Conservation (phyloP, 306 rosid genomes). For the Luffa acutangula region DNA sequence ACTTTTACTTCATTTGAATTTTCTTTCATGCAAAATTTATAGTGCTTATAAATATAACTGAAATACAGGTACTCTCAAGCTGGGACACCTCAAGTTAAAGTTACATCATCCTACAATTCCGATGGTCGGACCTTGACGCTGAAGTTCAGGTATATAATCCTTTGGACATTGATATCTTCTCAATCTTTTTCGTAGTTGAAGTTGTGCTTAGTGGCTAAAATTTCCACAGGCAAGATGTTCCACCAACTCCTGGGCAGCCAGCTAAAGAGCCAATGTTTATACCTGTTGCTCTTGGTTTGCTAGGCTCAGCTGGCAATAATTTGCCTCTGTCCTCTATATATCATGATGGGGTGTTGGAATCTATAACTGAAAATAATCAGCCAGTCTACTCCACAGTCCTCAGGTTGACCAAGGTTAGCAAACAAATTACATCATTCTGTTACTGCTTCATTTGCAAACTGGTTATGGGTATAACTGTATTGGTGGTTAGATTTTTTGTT, state of each 20-base stretch:
- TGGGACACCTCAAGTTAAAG: slow-evolving; percentile 82
- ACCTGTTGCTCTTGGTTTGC: slow-evolving; percentile 81
- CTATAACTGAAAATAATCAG: slow-evolving; percentile 40
- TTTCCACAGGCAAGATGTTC: slow-evolving; percentile 68
- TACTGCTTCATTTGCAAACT: neutral
- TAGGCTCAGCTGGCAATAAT: slow-evolving; percentile 66
- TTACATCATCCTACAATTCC: slow-evolving; percentile 61
- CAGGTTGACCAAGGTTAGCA: slow-evolving; percentile 71
- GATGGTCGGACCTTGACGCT: slow-evolving; percentile 63
- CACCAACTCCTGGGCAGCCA: slow-evolving; percentile 88
- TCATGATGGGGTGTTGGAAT: slow-evolving; percentile 58
- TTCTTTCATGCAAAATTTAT: slow-evolving; percentile 2
- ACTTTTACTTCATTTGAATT: slow-evolving; percentile 8
- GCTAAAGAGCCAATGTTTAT: slow-evolving; percentile 86
- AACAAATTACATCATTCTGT: neutral
- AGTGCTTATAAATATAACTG: slow-evolving; percentile 10
- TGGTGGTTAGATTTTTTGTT: neutral
- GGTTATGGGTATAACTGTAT: neutral
- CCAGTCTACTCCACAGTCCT: slow-evolving; percentile 68
- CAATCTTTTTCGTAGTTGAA: slow-evolving; percentile 14
- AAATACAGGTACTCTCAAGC: slow-evolving; percentile 93
- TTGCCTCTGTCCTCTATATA: slow-evolving; percentile 52
- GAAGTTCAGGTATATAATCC: slow-evolving; percentile 52
- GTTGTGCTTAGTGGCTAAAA: slow-evolving; percentile 19
- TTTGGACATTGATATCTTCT: neutral